A percentile compares a stretch with the other conserved stretches of the same genome.
These are phyloP conservation scores for Chytriomyces hyalinus DNA, from an alignment of 192 early-diverging fungal genomes.

Conservation along the genomic window DNA sequence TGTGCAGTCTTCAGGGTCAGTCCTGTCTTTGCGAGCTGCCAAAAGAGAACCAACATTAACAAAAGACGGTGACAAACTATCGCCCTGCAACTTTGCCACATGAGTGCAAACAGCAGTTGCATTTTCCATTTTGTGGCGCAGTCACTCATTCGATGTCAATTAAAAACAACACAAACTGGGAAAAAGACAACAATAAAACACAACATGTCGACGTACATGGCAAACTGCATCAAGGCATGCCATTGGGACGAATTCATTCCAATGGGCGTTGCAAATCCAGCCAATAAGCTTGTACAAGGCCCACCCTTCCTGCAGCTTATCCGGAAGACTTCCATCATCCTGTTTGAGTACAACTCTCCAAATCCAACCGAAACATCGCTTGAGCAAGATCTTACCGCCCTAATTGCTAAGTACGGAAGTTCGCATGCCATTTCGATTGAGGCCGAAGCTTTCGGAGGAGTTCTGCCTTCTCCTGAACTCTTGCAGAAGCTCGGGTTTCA, in stretches of 20 bases:
- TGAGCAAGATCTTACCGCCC: not conserved
- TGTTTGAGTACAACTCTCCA: not conserved
- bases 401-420: not conserved
- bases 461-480: not conserved
- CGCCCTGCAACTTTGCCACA: no score
- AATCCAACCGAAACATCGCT: not conserved
- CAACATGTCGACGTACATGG: not conserved
- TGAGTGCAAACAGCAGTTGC: no score
- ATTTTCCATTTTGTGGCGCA: no score
- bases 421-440: not conserved
- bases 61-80: no score
- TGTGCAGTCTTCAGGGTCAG: no score
- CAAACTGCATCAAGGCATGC: not conserved
- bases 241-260: slow-evolving; percentile 9
- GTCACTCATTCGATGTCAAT: no score
- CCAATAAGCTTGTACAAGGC: not conserved
- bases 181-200: not conserved
- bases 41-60: no score
- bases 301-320: not conserved
- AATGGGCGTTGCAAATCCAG: not conserved
- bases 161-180: no score
- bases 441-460: not conserved
- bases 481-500: not conserved
- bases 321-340: not conserved
- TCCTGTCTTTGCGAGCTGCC: no score